phyloP scores from a whole-genome alignment of 257 asterid genomes.

The Galeopsis tetrahit region DNA sequence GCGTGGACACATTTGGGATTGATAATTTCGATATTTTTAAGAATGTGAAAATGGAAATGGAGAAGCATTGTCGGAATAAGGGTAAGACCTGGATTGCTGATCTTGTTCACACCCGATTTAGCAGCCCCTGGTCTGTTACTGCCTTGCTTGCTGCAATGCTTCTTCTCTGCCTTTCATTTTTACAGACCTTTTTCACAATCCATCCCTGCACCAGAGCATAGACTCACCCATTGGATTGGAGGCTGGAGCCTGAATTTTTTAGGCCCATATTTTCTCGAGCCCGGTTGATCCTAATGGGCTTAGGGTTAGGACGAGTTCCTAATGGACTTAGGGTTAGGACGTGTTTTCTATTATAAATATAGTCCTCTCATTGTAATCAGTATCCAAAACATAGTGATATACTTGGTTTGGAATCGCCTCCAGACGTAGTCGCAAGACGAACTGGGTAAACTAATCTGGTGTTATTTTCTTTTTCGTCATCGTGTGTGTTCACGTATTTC shows the following conservation, averaged over 20 bases:
- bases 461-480: neutral
- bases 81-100: conserved; percentile 36
- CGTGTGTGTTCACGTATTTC: no score
- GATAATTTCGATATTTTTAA: conserved; percentile 9
- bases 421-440: neutral
- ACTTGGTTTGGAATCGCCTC: neutral
- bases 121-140: conserved; percentile 30
- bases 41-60: conserved; percentile 29
- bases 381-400: no score
- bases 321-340: neutral
- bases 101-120: conserved; percentile 18
- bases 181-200: conserved; percentile 30
- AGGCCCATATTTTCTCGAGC: no score
- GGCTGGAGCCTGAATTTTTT: neutral
- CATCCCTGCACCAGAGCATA: no score
- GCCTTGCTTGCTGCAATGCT: conserved; percentile 15
- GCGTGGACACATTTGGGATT: conserved; percentile 25
- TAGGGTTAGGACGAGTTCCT: no score
- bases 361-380: neutral
- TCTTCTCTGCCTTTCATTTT: conserved; percentile 23
- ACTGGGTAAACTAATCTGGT: neutral
- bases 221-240: no score
- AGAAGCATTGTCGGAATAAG: conserved; percentile 27
- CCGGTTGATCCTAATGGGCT: no score
- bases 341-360: neutral